Base-by-base conservation (phyloP, 139 green algal species). In the Chlamydomonas sphaeroides region DNA sequence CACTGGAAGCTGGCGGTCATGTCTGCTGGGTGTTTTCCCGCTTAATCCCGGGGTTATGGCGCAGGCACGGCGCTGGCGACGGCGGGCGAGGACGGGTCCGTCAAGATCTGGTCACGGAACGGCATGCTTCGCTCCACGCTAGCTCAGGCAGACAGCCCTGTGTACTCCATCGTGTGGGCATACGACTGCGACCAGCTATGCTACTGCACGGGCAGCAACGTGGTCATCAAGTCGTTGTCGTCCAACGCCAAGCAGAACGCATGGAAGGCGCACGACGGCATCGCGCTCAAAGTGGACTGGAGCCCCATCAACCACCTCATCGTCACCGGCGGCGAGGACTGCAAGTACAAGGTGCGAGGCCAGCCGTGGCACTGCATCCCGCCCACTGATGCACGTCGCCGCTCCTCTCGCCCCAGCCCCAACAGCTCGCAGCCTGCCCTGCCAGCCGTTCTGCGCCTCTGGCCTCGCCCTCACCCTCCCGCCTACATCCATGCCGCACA, bases 81-180 rank as follows among this genome's bases (percentile, higher is more conserved):
- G 6, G 88, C 81, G 36, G 94, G 94, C 30, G 93, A 98, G 86
- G 94, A 98, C 76, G 94, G 94, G 1, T 68, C 78, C 35, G 90
- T 97, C 6, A 98, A 96, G 65, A 85, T 94, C 26, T 98, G 93
- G 93, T 94, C 90, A 1, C 84, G 91, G 3, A 92, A 87, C 38
- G 94, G 93, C 65, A 95, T 96, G 93, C 90, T 98, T 32, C 92
- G 93, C 18, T 93, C 90, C 6, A 93, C 90, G 6, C 83, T 97
- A 10, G 84, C 89, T 2, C 87, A 92, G 57, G 68, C 41, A 7
- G 85, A 94, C 63, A 84, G 69, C 63, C 88, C 94, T 11, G 89
- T 95, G 8, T 94, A 96, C 68, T 85, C 59, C 23, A 79, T 95
- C 0, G 88, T 91, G 5, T 98, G 94, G 93, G 85, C 84, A 18